phyloP scores from a whole-genome alignment of 1,284 basidiomycete species.

The Naganishia sp. region DNA sequence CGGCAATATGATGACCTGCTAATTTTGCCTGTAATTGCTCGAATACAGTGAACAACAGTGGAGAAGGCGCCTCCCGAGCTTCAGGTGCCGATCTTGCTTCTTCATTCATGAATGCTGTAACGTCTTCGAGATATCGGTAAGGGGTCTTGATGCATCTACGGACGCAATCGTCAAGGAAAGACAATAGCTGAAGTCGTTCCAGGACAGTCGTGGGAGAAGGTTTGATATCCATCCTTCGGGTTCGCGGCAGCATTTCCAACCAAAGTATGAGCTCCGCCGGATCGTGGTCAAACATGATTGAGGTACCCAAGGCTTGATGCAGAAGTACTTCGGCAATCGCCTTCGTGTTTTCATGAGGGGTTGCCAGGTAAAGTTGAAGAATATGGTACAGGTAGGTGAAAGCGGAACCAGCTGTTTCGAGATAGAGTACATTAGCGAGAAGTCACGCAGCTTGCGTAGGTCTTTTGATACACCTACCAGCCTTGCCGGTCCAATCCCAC shows the following conservation, averaged over 20 bases:
- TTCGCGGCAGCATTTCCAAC: slow-evolving; percentile 61
- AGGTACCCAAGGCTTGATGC: slow-evolving; percentile 64
- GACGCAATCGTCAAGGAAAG: slow-evolving; percentile 83
- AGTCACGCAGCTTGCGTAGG: too few relatives aligned
- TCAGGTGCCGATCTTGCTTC: slow-evolving; percentile 30
- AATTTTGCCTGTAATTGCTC: slow-evolving; percentile 73
- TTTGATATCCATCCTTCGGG: slow-evolving; percentile 58
- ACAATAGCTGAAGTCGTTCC: slow-evolving; percentile 65
- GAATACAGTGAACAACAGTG: slow-evolving; percentile 71
- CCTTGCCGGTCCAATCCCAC: slow-evolving; percentile 74
- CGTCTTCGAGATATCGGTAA: slow-evolving; percentile 81
- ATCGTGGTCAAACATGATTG: slow-evolving; percentile 80
- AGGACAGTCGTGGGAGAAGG: slow-evolving; percentile 57
- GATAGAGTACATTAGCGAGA: slow-evolving; percentile 4
- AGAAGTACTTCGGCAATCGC: slow-evolving; percentile 63
- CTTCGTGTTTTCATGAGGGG: slow-evolving; percentile 60
- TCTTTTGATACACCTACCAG: slow-evolving; percentile 56
- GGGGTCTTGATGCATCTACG: slow-evolving; percentile 81
- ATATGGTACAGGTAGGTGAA: slow-evolving; percentile 65
- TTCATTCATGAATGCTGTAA: slow-evolving; percentile 48
- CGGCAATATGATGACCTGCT: slow-evolving; percentile 59
- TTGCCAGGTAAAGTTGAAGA: slow-evolving; percentile 63
- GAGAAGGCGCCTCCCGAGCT: slow-evolving; percentile 59
- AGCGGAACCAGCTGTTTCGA: slow-evolving; percentile 48
- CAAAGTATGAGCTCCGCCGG: slow-evolving; percentile 71